phyloP scores from a whole-genome alignment of 306 rosid genomes.

The Dalbergia cultrata region DNA sequence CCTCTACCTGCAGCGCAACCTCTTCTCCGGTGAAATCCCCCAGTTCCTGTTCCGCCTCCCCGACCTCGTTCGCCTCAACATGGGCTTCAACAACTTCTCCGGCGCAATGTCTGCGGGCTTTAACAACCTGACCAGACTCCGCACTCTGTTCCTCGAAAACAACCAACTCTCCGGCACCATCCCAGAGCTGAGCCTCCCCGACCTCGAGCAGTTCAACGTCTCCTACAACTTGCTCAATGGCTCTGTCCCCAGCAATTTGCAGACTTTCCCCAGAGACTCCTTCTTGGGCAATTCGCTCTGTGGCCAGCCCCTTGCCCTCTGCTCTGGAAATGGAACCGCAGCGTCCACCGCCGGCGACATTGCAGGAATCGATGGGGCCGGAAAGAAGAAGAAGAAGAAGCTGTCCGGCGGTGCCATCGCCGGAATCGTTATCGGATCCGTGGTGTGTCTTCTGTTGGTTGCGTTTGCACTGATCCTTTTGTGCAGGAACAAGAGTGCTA shows the following conservation, averaged over 20 bases:
- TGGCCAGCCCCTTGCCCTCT: conserved; percentile 62
- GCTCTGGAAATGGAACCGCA: conserved; percentile 47
- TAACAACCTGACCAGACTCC: conserved; percentile 53
- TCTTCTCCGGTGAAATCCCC: conserved; percentile 59
- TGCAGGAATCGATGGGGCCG: neutral
- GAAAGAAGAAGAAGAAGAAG: conserved; percentile 35
- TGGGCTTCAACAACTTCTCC: conserved; percentile 72
- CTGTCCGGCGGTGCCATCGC: conserved; percentile 67
- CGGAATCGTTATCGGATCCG: conserved; percentile 70
- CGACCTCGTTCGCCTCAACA: conserved; percentile 63
- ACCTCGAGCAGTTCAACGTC: conserved; percentile 68
- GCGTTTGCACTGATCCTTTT: conserved; percentile 49
- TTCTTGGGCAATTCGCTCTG: conserved; percentile 72
- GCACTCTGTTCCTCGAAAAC: conserved; percentile 59
- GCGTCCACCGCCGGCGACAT: conserved; percentile 40
- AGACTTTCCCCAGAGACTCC: conserved; percentile 48
- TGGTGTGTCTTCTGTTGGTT: conserved; percentile 53
- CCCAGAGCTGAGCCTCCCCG: conserved; percentile 38
- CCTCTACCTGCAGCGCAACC: conserved; percentile 67
- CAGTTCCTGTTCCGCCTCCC: conserved; percentile 45
- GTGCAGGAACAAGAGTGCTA: conserved; percentile 57
- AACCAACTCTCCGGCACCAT: conserved; percentile 58
- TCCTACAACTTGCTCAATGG: conserved; percentile 70
- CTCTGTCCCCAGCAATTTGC: conserved; percentile 60
- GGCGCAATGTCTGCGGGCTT: conserved; percentile 49